Evolutionary conservation across 2,329 filamentous ascomycete species (phyloP), one percentile per base, ranked within the genome.

Genomic region (Fusarium sp.): DNA sequence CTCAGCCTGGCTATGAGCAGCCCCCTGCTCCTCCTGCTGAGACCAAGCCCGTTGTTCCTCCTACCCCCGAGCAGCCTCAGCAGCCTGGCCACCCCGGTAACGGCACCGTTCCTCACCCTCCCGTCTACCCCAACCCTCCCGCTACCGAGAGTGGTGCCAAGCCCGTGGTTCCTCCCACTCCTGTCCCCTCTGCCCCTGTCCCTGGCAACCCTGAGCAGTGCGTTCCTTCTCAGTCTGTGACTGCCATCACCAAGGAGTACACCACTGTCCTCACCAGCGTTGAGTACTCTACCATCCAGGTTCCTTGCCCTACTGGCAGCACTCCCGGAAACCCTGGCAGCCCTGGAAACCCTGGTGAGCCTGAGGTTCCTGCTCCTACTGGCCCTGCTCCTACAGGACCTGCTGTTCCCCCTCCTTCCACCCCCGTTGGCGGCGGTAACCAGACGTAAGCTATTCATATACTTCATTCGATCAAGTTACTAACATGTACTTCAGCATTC

Each of bases 231-330:
- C 58, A 68, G 77, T 81, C 81, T 47, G 81, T 86, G 76, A 80
- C 80, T 75, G 83, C 83, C 75, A 83, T 86, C 80, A 84, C 84
- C 76, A 86, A 84, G 80, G 83, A 78, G 69, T 81, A 84, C 80
- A 86, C 84, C 78, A 87, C 84, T 65, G 83, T 86, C 74, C 75
- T 86, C 76, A 85, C 84, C 73, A 82, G 82, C 44, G 83, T 86
- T 71, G 82, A 85, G 82, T 84, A 84, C 82, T 78, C 80, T 72
- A 82, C 79, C 65, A 58, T 73, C 67, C 53, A 70, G 66, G 65
- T 72, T 43, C 66, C 72, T 39, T 76, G 73, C 60, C 26, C 59
- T 55, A 71, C 74, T 48, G 65, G 65, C 13, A 52, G 33, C 60
- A 49, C 60, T 51, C 52, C 65, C 26, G 48, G 45, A 7, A 58